Base-by-base conservation (phyloP, 176 grass and related monocot species). In the Avena sativa region DNA sequence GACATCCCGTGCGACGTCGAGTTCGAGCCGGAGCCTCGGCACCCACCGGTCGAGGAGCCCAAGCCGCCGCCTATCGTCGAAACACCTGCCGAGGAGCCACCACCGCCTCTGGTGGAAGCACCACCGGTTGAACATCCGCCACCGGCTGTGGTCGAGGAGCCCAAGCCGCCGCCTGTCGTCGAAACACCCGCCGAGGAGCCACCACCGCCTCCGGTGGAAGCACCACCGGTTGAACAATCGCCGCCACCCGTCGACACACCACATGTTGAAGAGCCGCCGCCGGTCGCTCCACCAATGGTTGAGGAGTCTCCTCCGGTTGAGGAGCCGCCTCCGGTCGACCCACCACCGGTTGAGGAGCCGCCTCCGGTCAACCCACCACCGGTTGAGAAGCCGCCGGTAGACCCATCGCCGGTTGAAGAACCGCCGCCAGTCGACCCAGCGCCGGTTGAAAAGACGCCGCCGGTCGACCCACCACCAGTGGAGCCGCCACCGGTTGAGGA, bases 1-100 rank as follows among this genome's bases (percentile, higher is more conserved):
- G 81, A 87, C 76, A 91, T 91, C 69, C 80, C 25, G 23, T 91
- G 89, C 76, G 76, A 87, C 36, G 68, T 79, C 5, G 83, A 89
- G 60, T 68, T 47, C 6, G 20, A 69, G 58, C 12, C 16, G 15
- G 71, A 85, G 44, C 50, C 16, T 8, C 71, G 40, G 23, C 4
- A 49, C 0, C 11, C 11, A 6, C 58, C 83, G 1, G 19, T 40
- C 49, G 53, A 84, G 9, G 80, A 91, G 49, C 34, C 75, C 1
- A 63, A 86, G 20, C 48, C 34, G 0, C 34, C 4, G n/a, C 14
- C 73, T 30, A 6, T 6, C 0, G 48, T 55, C 0, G 15, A 46
- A 1, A 62, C 74, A 2, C 34, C 65, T 3, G 4, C 4, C 8
- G 36, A 61, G 4, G 77, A 63, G 11, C 38, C 52, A 2, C 16